Conservation (phyloP, 768 basidiomycete species). For the Galerina marginata region DNA sequence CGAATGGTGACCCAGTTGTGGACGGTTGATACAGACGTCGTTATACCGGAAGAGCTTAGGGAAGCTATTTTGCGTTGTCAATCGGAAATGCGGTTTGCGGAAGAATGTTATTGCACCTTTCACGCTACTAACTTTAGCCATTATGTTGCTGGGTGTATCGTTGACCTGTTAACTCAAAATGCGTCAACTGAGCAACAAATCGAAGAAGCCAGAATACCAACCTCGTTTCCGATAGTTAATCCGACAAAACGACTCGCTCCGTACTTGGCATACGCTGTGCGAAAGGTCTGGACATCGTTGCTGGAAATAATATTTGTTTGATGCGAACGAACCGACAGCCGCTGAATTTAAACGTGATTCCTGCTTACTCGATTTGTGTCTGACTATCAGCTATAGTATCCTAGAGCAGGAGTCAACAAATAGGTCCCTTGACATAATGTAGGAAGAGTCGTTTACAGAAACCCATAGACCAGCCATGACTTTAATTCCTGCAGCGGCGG, state of each 20-base stretch:
- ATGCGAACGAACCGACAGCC: too few relatives aligned
- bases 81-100: not conserved
- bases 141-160: constrained; percentile 39
- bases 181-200: too few relatives aligned
- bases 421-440: not conserved
- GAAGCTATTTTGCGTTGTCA: constrained; percentile 30
- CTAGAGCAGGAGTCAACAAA: constrained; percentile 18
- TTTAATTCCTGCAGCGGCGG: constrained; percentile 35
- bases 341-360: too few relatives aligned
- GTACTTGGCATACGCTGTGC: not conserved
- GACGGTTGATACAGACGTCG: constrained; percentile 43
- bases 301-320: not conserved
- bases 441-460: constrained; percentile 23
- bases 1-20: constrained; percentile 45
- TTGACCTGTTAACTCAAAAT: constrained; percentile 20
- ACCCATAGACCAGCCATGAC: constrained; percentile 44
- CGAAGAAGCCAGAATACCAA: too few relatives aligned
- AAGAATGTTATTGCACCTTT: constrained; percentile 29
- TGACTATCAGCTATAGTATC: constrained; percentile 35
- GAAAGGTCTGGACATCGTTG: constrained; percentile 1
- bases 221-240: not conserved
- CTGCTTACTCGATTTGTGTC: constrained; percentile 33
- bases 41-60: constrained; percentile 41
- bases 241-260: constrained; percentile 2
- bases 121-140: constrained; percentile 43